Conservation (phyloP, 2,329 filamentous ascomycete species). For the Helicocarpus griseus region DNA sequence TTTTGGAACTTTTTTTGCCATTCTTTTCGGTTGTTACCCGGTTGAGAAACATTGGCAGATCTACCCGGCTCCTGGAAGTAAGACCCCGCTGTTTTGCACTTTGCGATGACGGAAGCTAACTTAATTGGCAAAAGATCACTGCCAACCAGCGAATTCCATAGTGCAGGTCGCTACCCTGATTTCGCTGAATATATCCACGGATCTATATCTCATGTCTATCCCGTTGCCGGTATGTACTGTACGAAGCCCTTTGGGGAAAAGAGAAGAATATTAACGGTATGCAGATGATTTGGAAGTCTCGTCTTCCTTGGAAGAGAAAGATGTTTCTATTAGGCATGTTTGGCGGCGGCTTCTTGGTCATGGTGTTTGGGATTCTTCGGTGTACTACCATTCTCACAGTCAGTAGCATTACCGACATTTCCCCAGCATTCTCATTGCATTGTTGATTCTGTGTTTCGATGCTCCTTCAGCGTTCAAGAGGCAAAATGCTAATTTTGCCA, state of each 20-base stretch:
- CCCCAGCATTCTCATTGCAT: no score
- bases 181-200: conserved; percentile 45
- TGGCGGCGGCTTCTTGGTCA: conserved; percentile 47
- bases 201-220: conserved; percentile 49
- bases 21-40: conserved; percentile 45
- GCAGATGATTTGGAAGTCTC: no score
- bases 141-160: conserved; percentile 39
- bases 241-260: neutral
- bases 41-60: conserved; percentile 51
- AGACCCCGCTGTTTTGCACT: conserved; percentile 18
- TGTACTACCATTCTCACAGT: conserved; percentile 42
- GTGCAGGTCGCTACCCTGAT: conserved; percentile 39
- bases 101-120: conserved; percentile 4
- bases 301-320: conserved; percentile 32
- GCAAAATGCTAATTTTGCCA: neutral
- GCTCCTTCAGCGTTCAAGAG: no score
- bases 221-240: conserved; percentile 41
- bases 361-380: conserved; percentile 45
- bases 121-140: conserved; percentile 26
- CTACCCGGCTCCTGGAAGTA: conserved; percentile 46
- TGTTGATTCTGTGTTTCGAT: no score
- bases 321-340: conserved; percentile 45
- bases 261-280: no score
- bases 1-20: conserved; percentile 38
- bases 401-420: conserved; percentile 2